These are phyloP conservation scores for Diaporthe sp. DNA, from an alignment of 2,329 filamentous ascomycete genomes.

Conservation along the genomic window DNA sequence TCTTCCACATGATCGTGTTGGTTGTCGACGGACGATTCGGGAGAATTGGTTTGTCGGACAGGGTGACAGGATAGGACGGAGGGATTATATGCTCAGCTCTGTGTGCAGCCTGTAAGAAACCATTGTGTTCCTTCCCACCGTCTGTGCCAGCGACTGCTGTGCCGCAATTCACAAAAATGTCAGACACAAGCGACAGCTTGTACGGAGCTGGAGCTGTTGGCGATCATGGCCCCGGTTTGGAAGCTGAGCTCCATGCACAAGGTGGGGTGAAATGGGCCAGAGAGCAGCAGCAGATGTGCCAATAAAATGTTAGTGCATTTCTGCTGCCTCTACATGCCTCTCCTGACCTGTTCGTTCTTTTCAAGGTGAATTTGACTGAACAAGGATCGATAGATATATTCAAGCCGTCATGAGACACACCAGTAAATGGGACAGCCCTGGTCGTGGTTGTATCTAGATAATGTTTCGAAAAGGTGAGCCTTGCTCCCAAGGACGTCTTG, in stretches of 20 bases:
- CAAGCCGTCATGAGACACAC: not conserved
- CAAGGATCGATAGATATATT: not conserved
- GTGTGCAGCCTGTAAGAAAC: not conserved
- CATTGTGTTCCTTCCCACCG: not conserved
- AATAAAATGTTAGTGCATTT: slow-evolving; percentile 8
- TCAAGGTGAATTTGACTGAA: too few relatives aligned
- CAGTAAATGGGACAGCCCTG: too few relatives aligned
- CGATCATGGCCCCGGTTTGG: not conserved
- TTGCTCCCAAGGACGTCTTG: not conserved
- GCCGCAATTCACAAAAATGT: not conserved
- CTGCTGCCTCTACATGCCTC: too few relatives aligned
- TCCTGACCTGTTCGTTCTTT: not conserved
- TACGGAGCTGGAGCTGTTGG: not conserved
- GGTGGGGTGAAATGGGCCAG: not conserved
- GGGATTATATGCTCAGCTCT: not conserved
- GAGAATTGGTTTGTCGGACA: not conserved
- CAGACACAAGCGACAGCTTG: not conserved
- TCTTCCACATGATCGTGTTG: slow-evolving; percentile 14
- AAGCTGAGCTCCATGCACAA: not conserved
- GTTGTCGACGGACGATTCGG: too few relatives aligned
- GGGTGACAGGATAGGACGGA: not conserved
- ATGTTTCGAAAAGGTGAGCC: not conserved
- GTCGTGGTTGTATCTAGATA: not conserved
- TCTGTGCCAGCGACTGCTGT: not conserved
- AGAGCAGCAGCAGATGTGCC: not conserved